A percentile compares a stretch with the other conserved stretches of the same genome.
Evolutionary conservation across 2,329 filamentous ascomycete genomes (phyloP).

Genomic region (Fusarium poae): DNA sequence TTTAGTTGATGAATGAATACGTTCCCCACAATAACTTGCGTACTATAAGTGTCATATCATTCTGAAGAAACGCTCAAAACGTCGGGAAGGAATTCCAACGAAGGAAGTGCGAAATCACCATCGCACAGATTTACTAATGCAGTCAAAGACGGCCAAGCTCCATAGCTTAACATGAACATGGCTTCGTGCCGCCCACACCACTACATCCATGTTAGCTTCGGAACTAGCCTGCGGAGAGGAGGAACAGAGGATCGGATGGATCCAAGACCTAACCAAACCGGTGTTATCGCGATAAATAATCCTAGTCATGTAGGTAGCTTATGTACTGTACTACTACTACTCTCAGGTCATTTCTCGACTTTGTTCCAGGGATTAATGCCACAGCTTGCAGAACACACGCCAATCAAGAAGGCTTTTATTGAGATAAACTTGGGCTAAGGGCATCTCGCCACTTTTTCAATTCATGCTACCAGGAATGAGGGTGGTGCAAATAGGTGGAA

Average conservation of each 20-base stretch:
- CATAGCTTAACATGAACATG: not conserved
- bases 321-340: too few species aligned
- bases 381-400: slow-evolving; percentile 2
- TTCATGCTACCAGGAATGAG: slow-evolving; percentile 11
- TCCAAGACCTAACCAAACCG: slow-evolving; percentile 1
- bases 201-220: slow-evolving; percentile 11
- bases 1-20: not conserved
- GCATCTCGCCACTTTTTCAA: slow-evolving; percentile 24
- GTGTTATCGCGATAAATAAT: slow-evolving; percentile 11
- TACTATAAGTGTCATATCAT: not conserved
- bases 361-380: not conserved
- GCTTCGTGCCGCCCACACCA: slow-evolving; percentile 3
- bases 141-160: slow-evolving; percentile 13
- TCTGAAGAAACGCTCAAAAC: not conserved
- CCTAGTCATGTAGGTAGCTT: slow-evolving; percentile 11
- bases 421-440: slow-evolving; percentile 4
- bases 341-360: slow-evolving; percentile 12
- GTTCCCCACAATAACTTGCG: not conserved
- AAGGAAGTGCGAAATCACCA: not conserved
- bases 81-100: not conserved
- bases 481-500: slow-evolving; percentile 22
- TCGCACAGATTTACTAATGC: not conserved
- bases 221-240: slow-evolving; percentile 14
- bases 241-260: slow-evolving; percentile 1
- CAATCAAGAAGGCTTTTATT: slow-evolving; percentile 18